Evolutionary conservation across 345 rosid genomes (phyloP).

Genomic region (Moricandia moricandioides): DNA sequence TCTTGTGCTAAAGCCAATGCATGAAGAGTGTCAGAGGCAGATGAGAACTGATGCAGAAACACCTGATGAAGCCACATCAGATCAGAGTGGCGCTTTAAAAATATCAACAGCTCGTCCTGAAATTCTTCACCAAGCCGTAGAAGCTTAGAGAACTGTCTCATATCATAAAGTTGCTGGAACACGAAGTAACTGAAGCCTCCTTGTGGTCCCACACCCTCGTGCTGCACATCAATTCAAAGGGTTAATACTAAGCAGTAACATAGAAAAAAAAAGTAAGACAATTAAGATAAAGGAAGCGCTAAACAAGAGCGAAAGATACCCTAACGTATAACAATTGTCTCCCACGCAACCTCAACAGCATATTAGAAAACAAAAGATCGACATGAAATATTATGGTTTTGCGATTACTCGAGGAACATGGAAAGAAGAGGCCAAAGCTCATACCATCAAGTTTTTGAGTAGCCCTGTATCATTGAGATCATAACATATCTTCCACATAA

Average conservation of each 20-base stretch:
- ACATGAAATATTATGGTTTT: neutral
- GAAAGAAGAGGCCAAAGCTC: constrained; percentile 15
- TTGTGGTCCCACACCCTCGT: constrained; percentile 81
- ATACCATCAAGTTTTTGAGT: constrained; percentile 81
- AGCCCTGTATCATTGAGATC: constrained; percentile 74
- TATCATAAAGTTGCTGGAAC: constrained; percentile 63
- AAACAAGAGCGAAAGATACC: too few species aligned
- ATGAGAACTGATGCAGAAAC: constrained; percentile 80
- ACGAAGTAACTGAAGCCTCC: constrained; percentile 94
- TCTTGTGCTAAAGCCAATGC: constrained; percentile 68
- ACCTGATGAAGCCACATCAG: constrained; percentile 87
- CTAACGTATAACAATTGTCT: neutral
- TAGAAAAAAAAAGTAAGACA: neutral
- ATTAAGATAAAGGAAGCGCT: neutral
- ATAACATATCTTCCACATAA: constrained; percentile 82
- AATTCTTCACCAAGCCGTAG: constrained; percentile 95
- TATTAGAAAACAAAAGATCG: constrained; percentile 1
- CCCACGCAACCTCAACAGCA: neutral
- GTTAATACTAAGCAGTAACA: constrained; percentile 4
- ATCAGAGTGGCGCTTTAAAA: constrained; percentile 60
- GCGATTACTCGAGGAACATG: neutral
- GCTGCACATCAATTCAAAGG: constrained; percentile 46
- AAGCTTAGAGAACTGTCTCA: constrained; percentile 72
- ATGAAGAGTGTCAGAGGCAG: constrained; percentile 88
- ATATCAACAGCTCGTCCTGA: constrained; percentile 67